phyloP scores from a whole-genome alignment of 345 rosid species.

The Euphorbia pulcherrima region DNA sequence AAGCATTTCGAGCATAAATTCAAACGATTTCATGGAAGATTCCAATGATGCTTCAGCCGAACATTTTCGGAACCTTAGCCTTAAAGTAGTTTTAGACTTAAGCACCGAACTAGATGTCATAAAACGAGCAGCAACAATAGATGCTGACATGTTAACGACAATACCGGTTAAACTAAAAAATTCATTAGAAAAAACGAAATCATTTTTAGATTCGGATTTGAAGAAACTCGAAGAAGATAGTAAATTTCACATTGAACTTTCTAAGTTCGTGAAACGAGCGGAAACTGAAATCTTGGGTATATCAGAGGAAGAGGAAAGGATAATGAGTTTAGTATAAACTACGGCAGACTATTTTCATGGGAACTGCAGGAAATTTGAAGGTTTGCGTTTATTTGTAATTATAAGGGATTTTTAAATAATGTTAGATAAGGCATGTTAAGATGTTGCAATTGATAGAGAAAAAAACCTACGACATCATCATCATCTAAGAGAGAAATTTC shows the following conservation, averaged over 20 bases:
- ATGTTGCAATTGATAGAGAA: conserved; percentile 41
- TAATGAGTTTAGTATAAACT: conserved; percentile 59
- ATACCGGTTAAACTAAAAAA: conserved; percentile 44
- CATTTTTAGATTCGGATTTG: conserved; percentile 45
- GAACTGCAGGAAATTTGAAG: conserved; percentile 62
- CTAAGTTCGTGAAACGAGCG: conserved; percentile 50
- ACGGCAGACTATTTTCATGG: conserved; percentile 86
- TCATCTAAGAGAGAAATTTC: conserved; percentile 32
- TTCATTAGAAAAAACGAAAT: conserved; percentile 43
- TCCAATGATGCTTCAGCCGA: conserved; percentile 39
- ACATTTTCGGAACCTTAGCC: conserved; percentile 49
- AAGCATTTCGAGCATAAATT: conserved; percentile 49
- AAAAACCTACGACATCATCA: conserved; percentile 21
- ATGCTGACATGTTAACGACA: conserved; percentile 47
- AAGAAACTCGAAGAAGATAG: conserved; percentile 42
- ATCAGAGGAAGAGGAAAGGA: conserved; percentile 60
- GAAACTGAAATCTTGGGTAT: conserved; percentile 49
- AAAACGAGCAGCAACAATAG: conserved; percentile 68
- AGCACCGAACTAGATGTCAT: conserved; percentile 67
- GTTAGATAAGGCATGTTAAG: conserved; percentile 70
- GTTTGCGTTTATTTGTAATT: conserved; percentile 68
- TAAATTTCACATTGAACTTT: conserved; percentile 36
- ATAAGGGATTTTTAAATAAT: conserved; percentile 73
- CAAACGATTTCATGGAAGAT: conserved; percentile 46
- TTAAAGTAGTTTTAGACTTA: conserved; percentile 68